Evolutionary conservation across 352 stramenopile species (phyloP), one percentile per base, ranked within the genome.

Genomic region (Phytopythium mirpurense): DNA sequence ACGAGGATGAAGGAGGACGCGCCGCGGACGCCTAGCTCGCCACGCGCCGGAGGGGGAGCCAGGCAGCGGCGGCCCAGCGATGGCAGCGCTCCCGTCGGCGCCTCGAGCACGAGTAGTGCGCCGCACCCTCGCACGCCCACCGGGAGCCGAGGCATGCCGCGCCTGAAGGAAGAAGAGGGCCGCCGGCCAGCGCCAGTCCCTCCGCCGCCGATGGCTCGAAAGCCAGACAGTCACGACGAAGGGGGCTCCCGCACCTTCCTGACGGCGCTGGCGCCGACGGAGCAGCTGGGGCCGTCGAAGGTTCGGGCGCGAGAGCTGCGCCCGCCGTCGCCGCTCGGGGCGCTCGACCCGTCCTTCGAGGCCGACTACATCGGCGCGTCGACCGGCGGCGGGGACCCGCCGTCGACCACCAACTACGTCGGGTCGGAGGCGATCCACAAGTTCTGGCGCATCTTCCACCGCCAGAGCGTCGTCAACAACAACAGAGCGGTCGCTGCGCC

Each of bases 381-480:
- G 4, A 51, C 29, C 10, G 36, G 35, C 19, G 46, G 12, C 16
- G 42, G 15, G 4, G 55, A 62, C 29, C 51, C 47, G 43, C 62
- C 66, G 1, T 46, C 57, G 5, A 58, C 64, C 21, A 56, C 63
- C 41, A 88, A 87, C 52, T 88, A 92, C 68, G 72, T 88, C 42
- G 81, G 78, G 21, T 16, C 24, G 19, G 66, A 83, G 5, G 78
- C 78, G 5, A 67, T 92, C 52, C 59, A 75, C 14, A 59, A 67
- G 24, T 90, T 90, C 60, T 92, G 81, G 78, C 56, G 52, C 27
- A 72, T 87, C 43, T 92, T 92, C 52, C 81, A 89, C 31, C 74
- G 70, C 3, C 72, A 92, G 44, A 76, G 88, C 45, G 67, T 59
- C 0, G 65, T 84, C 29, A 68, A 72, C 54, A 83, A 85, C 60